A percentile compares a stretch with the other conserved stretches of the same genome.
Conservation (phyloP, 805 yeast species). For the Kregervanrija fluxuum region DNA sequence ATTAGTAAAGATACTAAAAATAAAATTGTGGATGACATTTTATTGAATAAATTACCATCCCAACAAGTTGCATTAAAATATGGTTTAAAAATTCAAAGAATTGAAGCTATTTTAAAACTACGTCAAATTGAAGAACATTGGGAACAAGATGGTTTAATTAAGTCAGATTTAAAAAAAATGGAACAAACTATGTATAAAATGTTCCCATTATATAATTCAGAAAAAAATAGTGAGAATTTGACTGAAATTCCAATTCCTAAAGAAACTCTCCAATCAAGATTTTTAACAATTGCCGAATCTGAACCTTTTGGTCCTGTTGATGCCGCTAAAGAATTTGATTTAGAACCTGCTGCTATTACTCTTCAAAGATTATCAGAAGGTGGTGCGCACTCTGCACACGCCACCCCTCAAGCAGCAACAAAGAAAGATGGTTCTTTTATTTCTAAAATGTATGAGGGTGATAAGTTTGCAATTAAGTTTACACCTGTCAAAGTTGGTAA, state of each 20-base stretch:
- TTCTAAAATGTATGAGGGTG: constrained; percentile 62
- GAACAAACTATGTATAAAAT: constrained; percentile 59
- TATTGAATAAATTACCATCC: constrained; percentile 43
- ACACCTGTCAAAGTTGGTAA: constrained; percentile 72
- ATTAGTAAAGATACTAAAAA: constrained; percentile 53
- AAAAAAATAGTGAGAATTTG: constrained; percentile 56
- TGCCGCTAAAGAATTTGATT: constrained; percentile 76
- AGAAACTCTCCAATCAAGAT: constrained; percentile 73
- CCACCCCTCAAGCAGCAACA: constrained; percentile 9
- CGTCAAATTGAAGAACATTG: constrained; percentile 57
- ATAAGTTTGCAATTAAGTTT: constrained; percentile 65
- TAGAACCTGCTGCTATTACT: constrained; percentile 83
- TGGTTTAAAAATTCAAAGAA: constrained; percentile 76
- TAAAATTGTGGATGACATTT: constrained; percentile 46
- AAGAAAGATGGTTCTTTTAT: constrained; percentile 32
- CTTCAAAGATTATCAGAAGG: constrained; percentile 60
- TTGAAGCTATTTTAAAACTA: constrained; percentile 80
- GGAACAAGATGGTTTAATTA: constrained; percentile 45
- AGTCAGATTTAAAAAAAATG: constrained; percentile 52
- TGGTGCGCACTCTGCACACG: constrained; percentile 40
- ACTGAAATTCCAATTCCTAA: constrained; percentile 93
- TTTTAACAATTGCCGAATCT: constrained; percentile 84
- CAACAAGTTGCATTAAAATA: constrained; percentile 73
- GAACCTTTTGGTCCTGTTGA: constrained; percentile 95
- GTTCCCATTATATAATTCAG: constrained; percentile 66